Percentiles rank a stretch among this genome's conserved stretches.
Conservation (phyloP, 768 basidiomycete genomes). For the Podaxis sp. region DNA sequence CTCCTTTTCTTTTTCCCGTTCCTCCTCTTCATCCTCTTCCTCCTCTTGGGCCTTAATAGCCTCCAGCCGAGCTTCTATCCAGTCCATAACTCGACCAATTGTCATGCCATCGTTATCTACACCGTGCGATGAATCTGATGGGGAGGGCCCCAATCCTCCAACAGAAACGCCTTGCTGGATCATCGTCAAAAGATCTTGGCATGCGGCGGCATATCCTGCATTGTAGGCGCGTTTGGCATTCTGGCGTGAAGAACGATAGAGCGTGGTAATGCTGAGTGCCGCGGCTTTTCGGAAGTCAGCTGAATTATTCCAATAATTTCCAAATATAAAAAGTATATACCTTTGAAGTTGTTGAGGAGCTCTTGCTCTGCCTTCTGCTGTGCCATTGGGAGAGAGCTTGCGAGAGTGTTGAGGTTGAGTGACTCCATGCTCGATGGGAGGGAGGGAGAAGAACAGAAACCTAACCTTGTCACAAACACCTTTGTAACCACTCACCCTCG, state of each 20-base stretch:
- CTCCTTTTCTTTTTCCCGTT: slow-evolving; percentile 57
- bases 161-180: slow-evolving; percentile 81
- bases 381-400: slow-evolving; percentile 67
- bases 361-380: slow-evolving; percentile 83
- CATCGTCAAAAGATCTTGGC: slow-evolving; percentile 78
- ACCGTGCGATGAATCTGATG: slow-evolving; percentile 42
- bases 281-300: slow-evolving; percentile 50
- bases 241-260: slow-evolving; percentile 77
- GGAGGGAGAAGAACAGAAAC: slow-evolving; percentile 7
- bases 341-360: slow-evolving; percentile 79
- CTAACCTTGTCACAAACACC: background rate
- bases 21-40: slow-evolving; percentile 83
- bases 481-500: background rate
- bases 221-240: slow-evolving; percentile 81
- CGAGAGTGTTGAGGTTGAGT: slow-evolving; percentile 78
- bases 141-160: slow-evolving; percentile 42
- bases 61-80: slow-evolving; percentile 80
- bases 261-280: slow-evolving; percentile 80
- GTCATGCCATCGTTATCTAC: slow-evolving; percentile 62
- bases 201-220: slow-evolving; percentile 76
- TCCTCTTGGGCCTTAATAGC: slow-evolving; percentile 74
- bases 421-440: slow-evolving; percentile 54
- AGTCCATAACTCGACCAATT: slow-evolving; percentile 80
- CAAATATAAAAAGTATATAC: slow-evolving; percentile 37
- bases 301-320: background rate